Conservation (phyloP, 345 rosid species). For the Salix caprea region DNA sequence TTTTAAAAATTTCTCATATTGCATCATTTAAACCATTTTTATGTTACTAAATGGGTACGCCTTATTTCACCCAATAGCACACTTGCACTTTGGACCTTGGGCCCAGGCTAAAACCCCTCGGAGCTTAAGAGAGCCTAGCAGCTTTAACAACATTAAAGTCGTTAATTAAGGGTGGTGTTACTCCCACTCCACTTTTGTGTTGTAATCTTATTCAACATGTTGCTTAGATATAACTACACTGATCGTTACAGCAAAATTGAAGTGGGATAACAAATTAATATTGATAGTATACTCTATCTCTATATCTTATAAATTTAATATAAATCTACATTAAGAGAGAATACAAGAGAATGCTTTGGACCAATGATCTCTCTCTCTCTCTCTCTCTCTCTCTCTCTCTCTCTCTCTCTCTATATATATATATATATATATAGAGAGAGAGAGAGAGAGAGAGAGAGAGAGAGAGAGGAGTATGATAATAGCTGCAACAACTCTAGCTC, state of each 20-base stretch:
- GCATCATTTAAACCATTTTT: neutral
- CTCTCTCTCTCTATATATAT: no score
- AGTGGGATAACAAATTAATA: neutral
- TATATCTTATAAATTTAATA: no score
- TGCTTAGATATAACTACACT: neutral
- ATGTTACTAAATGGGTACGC: neutral
- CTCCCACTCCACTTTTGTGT: neutral
- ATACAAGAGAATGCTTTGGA: neutral
- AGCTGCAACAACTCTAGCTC: neutral
- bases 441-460: no score
- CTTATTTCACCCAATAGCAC: neutral
- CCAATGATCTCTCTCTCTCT: neutral
- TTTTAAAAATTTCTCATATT: neutral
- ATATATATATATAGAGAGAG: no score
- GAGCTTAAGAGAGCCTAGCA: neutral
- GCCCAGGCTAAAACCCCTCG: neutral
- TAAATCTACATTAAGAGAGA: neutral
- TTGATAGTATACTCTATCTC: neutral
- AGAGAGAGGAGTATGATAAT: neutral
- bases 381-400: no score
- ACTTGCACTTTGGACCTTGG: neutral
- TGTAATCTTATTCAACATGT: neutral
- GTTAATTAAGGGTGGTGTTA: neutral
- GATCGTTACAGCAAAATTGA: neutral
- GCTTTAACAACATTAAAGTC: neutral